These are phyloP conservation scores for Smittium culicis DNA, from an alignment of 371 early-diverging fungal genomes.

Conservation along the genomic window DNA sequence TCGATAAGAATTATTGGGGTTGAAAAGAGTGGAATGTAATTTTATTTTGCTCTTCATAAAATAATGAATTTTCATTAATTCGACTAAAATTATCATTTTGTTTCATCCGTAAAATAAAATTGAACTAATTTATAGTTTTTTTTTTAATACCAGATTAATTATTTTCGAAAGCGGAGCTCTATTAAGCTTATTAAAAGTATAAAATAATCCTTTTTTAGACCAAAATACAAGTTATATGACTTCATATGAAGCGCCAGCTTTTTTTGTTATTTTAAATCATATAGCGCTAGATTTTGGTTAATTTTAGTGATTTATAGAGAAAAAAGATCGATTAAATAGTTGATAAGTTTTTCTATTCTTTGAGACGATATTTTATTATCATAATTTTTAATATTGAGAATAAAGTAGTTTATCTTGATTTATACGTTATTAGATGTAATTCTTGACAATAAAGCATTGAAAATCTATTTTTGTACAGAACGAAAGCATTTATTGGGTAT, in stretches of 20 bases:
- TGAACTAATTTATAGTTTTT: background rate
- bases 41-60: background rate
- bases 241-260: background rate
- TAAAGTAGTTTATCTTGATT: too few species aligned
- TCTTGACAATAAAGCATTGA: background rate
- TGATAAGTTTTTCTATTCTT: background rate
- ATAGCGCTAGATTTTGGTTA: background rate
- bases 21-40: background rate
- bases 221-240: background rate
- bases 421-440: background rate
- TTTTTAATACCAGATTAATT: background rate
- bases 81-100: background rate
- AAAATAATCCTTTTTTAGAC: background rate
- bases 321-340: background rate
- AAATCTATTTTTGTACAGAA: background rate
- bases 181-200: background rate
- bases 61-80: background rate
- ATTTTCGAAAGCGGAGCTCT: background rate
- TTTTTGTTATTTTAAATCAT: background rate
- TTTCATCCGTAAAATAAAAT: background rate
- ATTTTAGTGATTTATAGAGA: background rate
- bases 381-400: too few species aligned
- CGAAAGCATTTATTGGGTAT: background rate
- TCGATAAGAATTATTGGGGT: background rate
- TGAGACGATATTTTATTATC: background rate